phyloP scores from a whole-genome alignment of 2,329 filamentous ascomycete genomes.

The Calonectria hawksworthii region DNA sequence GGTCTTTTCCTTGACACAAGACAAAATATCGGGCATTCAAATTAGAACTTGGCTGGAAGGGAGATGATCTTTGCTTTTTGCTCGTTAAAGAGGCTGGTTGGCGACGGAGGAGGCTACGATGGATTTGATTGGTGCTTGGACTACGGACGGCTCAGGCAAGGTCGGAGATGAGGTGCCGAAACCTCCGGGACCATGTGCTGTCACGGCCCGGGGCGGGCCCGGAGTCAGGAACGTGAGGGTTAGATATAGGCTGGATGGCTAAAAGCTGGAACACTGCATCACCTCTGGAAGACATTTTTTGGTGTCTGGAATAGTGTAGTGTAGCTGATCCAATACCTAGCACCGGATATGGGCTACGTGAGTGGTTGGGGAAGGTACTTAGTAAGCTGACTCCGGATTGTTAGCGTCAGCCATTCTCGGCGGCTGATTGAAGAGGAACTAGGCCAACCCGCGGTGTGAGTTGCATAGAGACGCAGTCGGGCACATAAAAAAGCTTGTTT shows the following conservation, averaged over 20 bases:
- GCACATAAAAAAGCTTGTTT: not conserved
- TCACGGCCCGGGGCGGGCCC: not conserved
- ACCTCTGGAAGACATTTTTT: not conserved
- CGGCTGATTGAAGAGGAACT: not conserved
- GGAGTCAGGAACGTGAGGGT: not conserved
- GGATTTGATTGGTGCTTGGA: constrained; percentile 18
- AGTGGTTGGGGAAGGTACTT: not conserved
- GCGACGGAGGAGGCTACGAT: not conserved
- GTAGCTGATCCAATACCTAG: not conserved
- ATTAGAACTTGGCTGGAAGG: not conserved
- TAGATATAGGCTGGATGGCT: not conserved
- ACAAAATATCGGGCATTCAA: not conserved
- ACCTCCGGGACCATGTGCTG: not conserved
- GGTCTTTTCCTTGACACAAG: not conserved
- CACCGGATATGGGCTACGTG: not conserved
- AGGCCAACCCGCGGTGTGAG: not conserved
- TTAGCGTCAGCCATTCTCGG: not conserved
- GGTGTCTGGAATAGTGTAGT: not conserved
- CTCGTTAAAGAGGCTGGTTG: not conserved
- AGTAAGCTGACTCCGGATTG: not conserved
- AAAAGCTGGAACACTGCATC: too few relatives aligned
- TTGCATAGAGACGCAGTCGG: not conserved
- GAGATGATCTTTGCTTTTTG: not conserved
- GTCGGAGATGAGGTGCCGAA: constrained; percentile 17
- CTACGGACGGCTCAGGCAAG: not conserved